phyloP scores from a whole-genome alignment of 768 basidiomycete genomes.

The Boletus subcaerulescens region DNA sequence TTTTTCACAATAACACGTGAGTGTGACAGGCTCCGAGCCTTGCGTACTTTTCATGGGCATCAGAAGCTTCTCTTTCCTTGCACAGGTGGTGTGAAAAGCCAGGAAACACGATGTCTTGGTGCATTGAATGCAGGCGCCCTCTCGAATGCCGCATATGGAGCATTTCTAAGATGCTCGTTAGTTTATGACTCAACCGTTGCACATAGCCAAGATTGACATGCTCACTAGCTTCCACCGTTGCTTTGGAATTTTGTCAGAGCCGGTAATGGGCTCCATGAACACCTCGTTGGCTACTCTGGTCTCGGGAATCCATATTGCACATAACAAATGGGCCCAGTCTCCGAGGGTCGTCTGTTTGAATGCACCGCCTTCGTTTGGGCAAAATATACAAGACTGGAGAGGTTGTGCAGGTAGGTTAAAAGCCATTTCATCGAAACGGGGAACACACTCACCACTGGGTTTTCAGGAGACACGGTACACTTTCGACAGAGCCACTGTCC shows the following conservation, averaged over 20 bases:
- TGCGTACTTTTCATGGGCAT: constrained; percentile 84
- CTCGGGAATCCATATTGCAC: constrained; percentile 97
- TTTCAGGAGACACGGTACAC: constrained; percentile 96
- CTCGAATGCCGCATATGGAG: constrained; percentile 54
- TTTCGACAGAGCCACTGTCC: constrained; percentile 99
- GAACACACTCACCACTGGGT: constrained; percentile 71
- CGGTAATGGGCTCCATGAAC: constrained; percentile 98
- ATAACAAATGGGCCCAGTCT: constrained; percentile 94
- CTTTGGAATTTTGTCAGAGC: constrained; percentile 83
- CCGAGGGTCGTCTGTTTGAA: constrained; percentile 95
- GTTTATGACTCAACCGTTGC: neutral
- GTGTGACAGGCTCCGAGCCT: constrained; percentile 66
- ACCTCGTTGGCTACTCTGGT: constrained; percentile 89
- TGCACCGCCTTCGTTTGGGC: constrained; percentile 95
- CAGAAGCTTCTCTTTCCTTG: constrained; percentile 78
- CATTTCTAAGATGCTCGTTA: constrained; percentile 45
- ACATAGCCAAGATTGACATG: constrained; percentile 6
- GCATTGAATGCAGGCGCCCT: constrained; percentile 96
- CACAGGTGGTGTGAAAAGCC: constrained; percentile 95
- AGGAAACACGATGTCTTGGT: constrained; percentile 85
- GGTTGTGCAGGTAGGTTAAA: neutral
- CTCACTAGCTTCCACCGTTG: constrained; percentile 92
- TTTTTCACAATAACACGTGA: constrained; percentile 84
- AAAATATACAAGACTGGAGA: constrained; percentile 83
- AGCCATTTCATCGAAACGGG: neutral